Conservation (phyloP, 108 stramenopile species). For the Stephanodiscus minutulus region DNA sequence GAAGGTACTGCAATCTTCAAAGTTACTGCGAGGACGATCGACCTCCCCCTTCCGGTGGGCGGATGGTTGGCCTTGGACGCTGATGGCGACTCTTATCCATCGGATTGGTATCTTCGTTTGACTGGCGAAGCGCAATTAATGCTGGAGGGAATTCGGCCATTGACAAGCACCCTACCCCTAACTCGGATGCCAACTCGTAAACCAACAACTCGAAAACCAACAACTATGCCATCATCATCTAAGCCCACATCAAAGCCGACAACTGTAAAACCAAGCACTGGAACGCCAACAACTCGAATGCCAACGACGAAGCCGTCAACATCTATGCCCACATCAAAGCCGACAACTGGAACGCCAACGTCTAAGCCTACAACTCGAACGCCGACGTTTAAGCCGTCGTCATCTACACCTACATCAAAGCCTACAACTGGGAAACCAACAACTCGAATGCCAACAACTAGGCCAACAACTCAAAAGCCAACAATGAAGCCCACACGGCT, state of each 20-base stretch:
- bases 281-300: neutral
- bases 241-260: neutral
- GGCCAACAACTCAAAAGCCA: neutral
- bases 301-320: neutral
- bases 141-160: neutral
- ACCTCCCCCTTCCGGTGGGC: slow-evolving; percentile 16
- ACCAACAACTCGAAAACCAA: neutral
- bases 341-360: neutral
- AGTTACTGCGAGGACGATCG: slow-evolving; percentile 11
- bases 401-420: neutral
- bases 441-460: neutral
- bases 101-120: slow-evolving; percentile 33
- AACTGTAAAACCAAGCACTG: neutral
- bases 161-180: neutral
- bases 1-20: slow-evolving; percentile 58
- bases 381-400: neutral
- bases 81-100: slow-evolving; percentile 8
- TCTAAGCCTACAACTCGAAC: neutral
- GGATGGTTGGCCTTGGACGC: slow-evolving; percentile 14
- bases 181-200: neutral
- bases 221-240: too few species aligned
- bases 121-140: neutral
- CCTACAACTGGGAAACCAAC: neutral
- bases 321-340: too few species aligned
- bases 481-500: neutral